These are phyloP conservation scores for Tolypocladium ovalisporum DNA, from an alignment of 2,329 filamentous ascomycete species.

Conservation along the genomic window DNA sequence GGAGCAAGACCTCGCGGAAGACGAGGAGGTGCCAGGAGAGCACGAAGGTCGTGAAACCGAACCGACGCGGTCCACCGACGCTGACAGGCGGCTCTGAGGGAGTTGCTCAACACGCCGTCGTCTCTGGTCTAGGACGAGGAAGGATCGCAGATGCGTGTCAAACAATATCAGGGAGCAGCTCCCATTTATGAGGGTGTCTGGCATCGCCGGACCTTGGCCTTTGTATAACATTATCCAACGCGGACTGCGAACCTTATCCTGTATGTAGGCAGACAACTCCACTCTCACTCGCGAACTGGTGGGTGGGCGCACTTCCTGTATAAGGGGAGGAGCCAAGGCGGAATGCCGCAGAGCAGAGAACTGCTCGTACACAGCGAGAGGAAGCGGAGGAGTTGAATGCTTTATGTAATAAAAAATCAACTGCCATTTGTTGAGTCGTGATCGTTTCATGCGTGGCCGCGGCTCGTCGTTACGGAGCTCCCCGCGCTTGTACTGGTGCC, in stretches of 20 bases:
- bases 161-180: not conserved
- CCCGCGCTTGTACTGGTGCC: no score
- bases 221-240: not conserved
- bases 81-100: constrained; percentile 1
- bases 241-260: not conserved
- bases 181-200: not conserved
- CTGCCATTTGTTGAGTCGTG: not conserved
- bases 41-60: constrained; percentile 9
- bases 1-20: constrained; percentile 29
- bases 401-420: not conserved
- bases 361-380: not conserved
- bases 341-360: not conserved
- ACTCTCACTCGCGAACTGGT: not conserved
- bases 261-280: not conserved
- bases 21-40: constrained; percentile 20
- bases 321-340: not conserved
- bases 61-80: constrained; percentile 1
- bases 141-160: not conserved
- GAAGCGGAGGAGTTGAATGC: not conserved
- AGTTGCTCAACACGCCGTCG: not conserved
- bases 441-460: not conserved
- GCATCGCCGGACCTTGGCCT: not conserved
- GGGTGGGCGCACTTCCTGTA: not conserved
- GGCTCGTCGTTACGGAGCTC: no score
- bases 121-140: not conserved